A percentile compares a stretch with the other conserved stretches of the same genome.
Conservation (phyloP, 2,329 filamentous ascomycete species). For the Aspergillus oerlinghausenensis region DNA sequence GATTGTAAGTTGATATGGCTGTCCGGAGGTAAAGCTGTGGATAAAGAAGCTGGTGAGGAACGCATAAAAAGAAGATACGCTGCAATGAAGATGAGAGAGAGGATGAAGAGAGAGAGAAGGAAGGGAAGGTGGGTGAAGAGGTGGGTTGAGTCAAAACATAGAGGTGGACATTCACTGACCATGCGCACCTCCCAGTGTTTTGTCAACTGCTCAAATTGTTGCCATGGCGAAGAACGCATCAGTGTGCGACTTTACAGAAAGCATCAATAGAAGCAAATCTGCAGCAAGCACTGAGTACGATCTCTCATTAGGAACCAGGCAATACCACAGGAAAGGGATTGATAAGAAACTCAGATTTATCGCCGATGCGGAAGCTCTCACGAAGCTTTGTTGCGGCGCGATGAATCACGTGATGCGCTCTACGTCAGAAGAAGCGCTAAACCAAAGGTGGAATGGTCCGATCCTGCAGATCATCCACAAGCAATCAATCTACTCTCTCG, state of each 20-base stretch:
- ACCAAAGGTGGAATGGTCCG: neutral
- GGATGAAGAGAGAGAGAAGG: neutral
- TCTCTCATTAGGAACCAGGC: neutral
- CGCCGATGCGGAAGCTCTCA: neutral
- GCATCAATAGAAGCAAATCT: neutral
- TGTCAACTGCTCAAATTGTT: neutral
- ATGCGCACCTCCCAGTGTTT: neutral
- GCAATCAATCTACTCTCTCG: too few species aligned
- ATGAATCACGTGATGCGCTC: neutral
- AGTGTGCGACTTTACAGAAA: neutral
- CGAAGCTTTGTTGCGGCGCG: neutral
- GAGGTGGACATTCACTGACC: neutral
- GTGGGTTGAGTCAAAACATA: neutral
- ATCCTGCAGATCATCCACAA: neutral
- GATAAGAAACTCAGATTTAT: neutral
- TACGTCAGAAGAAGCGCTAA: neutral
- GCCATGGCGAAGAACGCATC: neutral
- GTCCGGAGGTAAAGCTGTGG: neutral
- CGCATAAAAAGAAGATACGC: neutral
- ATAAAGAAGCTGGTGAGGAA: neutral
- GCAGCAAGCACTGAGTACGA: neutral
- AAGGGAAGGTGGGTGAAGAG: neutral
- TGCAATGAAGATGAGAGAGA: neutral
- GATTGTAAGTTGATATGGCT: neutral
- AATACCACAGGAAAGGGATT: neutral